A percentile compares a stretch with the other conserved stretches of the same genome.
These are phyloP conservation scores for Globisporangium alternatum DNA, from an alignment of 352 stramenopile species.

Conservation along the genomic window DNA sequence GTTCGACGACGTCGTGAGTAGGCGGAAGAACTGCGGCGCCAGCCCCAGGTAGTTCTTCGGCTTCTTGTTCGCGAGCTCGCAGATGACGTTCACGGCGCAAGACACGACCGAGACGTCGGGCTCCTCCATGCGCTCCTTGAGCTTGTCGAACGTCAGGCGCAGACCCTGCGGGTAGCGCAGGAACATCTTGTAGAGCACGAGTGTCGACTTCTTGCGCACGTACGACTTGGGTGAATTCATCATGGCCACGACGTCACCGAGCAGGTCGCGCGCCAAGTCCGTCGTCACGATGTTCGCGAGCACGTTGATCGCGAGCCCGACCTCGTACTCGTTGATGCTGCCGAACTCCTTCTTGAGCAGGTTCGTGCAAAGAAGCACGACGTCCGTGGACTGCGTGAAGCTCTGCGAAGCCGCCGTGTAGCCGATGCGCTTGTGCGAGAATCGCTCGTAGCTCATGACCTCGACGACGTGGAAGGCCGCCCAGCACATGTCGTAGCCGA, in stretches of 20 bases:
- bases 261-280: slow-evolving; percentile 93
- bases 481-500: slow-evolving; percentile 98
- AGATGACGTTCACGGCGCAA: slow-evolving; percentile 99
- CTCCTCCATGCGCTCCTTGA: slow-evolving; percentile 97
- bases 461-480: slow-evolving; percentile 98
- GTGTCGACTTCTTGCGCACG: slow-evolving; percentile 97
- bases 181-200: slow-evolving; percentile 99
- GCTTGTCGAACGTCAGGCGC: slow-evolving; percentile 96
- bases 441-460: slow-evolving; percentile 95
- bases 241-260: slow-evolving; percentile 90
- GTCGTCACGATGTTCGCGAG: slow-evolving; percentile 98
- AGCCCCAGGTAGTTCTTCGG: slow-evolving; percentile 98
- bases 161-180: slow-evolving; percentile 97
- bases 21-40: slow-evolving; percentile 97
- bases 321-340: slow-evolving; percentile 92
- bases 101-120: slow-evolving; percentile 94
- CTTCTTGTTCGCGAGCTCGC: slow-evolving; percentile 98
- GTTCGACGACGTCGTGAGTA: slow-evolving; percentile 97
- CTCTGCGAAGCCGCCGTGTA: slow-evolving; percentile 95
- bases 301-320: slow-evolving; percentile 97
- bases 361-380: slow-evolving; percentile 98
- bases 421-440: slow-evolving; percentile 96
- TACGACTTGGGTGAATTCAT: slow-evolving; percentile 94
- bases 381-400: slow-evolving; percentile 97
- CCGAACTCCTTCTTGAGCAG: slow-evolving; percentile 98